Evolutionary conservation across 192 early-diverging fungal species (phyloP).

Genomic region (Chytriomyces sp.): DNA sequence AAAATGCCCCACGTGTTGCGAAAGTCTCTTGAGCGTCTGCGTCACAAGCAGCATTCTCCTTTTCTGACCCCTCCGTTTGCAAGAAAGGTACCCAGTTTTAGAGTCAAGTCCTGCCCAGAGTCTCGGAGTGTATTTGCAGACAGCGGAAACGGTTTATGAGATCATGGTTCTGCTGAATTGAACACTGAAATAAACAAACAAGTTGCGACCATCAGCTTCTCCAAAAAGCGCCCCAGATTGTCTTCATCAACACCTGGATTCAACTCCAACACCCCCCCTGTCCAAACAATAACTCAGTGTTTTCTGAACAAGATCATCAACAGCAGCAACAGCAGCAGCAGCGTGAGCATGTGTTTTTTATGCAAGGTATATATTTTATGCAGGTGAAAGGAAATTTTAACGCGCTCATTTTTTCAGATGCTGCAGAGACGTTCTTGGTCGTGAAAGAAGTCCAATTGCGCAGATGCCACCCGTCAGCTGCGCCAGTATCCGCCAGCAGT

Average conservation of each 20-base stretch:
- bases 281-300: not conserved
- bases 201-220: no score
- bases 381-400: not conserved
- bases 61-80: no score
- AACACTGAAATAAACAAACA: no score
- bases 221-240: not conserved
- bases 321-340: not conserved
- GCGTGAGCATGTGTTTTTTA: not conserved
- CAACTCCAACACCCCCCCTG: not conserved
- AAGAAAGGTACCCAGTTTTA: no score
- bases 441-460: slow-evolving; percentile 11
- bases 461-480: slow-evolving; percentile 20
- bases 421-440: not conserved
- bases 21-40: no score
- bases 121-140: no score
- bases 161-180: no score
- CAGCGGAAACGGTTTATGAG: no score
- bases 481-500: slow-evolving; percentile 19
- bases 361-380: not conserved
- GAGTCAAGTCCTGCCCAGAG: no score
- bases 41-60: no score
- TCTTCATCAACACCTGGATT: not conserved
- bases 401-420: not conserved
- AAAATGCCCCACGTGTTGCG: no score
- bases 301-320: not conserved